Conservation (phyloP, 345 rosid genomes). For the Mallotus nudiflorus region DNA sequence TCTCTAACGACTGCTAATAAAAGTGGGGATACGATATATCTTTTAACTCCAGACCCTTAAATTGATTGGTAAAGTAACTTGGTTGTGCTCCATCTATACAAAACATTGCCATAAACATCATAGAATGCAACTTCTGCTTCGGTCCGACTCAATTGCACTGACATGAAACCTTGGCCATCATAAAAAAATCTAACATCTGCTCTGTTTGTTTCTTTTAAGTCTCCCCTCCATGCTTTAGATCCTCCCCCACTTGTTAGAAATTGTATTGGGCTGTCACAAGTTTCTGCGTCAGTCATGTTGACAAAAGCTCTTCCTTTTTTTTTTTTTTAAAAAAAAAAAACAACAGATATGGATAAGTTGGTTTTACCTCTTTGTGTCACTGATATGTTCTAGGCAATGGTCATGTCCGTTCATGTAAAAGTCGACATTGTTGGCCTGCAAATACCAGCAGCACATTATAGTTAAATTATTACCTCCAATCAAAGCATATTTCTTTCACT, state of each 20-base stretch:
- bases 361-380: conserved; percentile 44
- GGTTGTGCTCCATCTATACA: conserved; percentile 8
- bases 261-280: conserved; percentile 19
- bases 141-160: conserved; percentile 13
- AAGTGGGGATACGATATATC: no score
- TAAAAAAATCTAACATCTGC: conserved; percentile 12
- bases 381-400: conserved; percentile 60
- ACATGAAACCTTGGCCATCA: conserved; percentile 36
- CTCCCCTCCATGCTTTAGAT: conserved; percentile 34
- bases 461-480: background rate
- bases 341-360: background rate
- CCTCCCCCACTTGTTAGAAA: conserved; percentile 30
- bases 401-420: conserved; percentile 74
- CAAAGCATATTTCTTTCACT: no score
- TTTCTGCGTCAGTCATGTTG: background rate
- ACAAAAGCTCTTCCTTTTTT: no score
- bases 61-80: conserved; percentile 10
- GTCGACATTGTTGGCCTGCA: conserved; percentile 50
- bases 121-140: conserved; percentile 16
- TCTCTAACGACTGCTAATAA: no score
- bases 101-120: conserved; percentile 24
- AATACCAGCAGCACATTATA: background rate
- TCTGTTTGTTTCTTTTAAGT: background rate
- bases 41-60: no score
- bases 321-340: no score